Evolutionary conservation across 805 yeast genomes (phyloP).

Genomic region (Pichia manshurica): DNA sequence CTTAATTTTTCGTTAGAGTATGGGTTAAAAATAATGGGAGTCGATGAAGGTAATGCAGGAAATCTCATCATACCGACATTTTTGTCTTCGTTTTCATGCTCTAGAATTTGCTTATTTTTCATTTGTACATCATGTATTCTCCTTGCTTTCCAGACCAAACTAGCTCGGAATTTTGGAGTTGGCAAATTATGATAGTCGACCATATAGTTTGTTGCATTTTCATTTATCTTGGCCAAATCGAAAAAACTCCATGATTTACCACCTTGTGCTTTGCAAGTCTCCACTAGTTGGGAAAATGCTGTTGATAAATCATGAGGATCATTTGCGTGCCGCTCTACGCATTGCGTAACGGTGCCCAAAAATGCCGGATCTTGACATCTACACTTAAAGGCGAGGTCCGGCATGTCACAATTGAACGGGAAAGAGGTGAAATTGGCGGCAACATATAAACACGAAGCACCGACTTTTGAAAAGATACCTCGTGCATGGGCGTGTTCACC

Average conservation of each 20-base stretch:
- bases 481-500: slow-evolving; percentile 12
- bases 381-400: slow-evolving; percentile 32
- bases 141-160: slow-evolving; percentile 11
- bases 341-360: slow-evolving; percentile 32
- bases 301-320: slow-evolving; percentile 26
- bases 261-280: slow-evolving; percentile 32
- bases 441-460: slow-evolving; percentile 33
- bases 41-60: neutral
- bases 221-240: slow-evolving; percentile 26
- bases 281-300: slow-evolving; percentile 31
- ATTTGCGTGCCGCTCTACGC: slow-evolving; percentile 29
- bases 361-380: slow-evolving; percentile 32
- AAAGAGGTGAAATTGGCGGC: slow-evolving; percentile 30
- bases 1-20: neutral
- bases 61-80: neutral
- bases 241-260: slow-evolving; percentile 23
- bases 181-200: slow-evolving; percentile 15
- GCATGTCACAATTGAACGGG: slow-evolving; percentile 30
- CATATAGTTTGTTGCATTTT: slow-evolving; percentile 25
- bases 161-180: slow-evolving; percentile 9
- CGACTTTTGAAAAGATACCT: slow-evolving; percentile 32
- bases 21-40: neutral
- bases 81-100: neutral
- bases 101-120: neutral
- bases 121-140: slow-evolving; percentile 1